Base-by-base conservation (phyloP, 768 basidiomycete genomes). In the Mycena capillaripes region DNA sequence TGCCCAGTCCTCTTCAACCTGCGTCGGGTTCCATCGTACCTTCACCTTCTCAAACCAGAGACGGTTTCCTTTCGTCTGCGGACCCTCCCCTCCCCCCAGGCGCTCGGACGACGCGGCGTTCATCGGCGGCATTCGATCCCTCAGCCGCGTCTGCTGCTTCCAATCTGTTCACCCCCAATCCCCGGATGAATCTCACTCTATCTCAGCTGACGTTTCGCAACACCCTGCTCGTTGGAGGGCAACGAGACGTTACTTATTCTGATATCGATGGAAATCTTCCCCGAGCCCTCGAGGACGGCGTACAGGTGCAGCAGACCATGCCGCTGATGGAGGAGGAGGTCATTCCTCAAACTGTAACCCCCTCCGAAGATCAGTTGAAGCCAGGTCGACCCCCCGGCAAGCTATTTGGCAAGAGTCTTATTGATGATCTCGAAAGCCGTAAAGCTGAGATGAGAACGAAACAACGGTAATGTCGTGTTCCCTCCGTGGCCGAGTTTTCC, bases 121-220 rank as follows among this genome's bases (percentile, higher is more conserved):
- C 85, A 48, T 91, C 91, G 30, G 69, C 79, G 19, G 78, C 84
- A 27, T 76, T 86, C 16, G 85, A 83, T 56, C 76, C 76, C 46
- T 80, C 82, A 34, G 76, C 83, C 65, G 68, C 73, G 10, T 84
- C 86, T 44, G 71, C 86, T 38, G 83, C 85, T 42, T 92, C 92
- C 52, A 92, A 92, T 79, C 89, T 91, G 4, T 92, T 94, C 78
- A 93, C 90, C 6, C 93, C 93, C 7, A 96, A 95, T 76, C 92
- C 95, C n/a, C 85, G 93, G 25, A 80, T 87, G 32, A 93, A 87
- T 72, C 86, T 97, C 56, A 89, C 93, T 0, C 80, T 93, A 40
- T 95, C 95, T 42, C 96, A 97, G 79, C 88, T 94, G 74, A 93
- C 94, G 5, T 97, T 97, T 85, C 90, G 96, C 30, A 94, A 93